These are phyloP conservation scores for Colletotrichum filicis DNA, from an alignment of 2,329 filamentous ascomycete species.

Conservation along the genomic window DNA sequence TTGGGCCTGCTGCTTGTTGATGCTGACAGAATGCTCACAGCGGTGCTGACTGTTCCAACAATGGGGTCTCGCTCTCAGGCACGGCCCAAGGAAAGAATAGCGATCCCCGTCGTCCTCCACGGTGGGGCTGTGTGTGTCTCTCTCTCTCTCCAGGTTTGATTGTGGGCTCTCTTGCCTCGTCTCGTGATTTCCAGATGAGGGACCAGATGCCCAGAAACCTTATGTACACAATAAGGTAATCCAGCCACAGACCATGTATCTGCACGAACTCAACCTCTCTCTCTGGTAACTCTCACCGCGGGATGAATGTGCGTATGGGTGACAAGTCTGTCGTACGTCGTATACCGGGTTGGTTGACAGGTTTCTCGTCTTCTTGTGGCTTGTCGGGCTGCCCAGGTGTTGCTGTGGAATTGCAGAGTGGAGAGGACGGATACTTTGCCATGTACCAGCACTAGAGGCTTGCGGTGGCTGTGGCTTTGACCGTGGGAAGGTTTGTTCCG, in stretches of 20 bases:
- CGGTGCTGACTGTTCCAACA: neutral
- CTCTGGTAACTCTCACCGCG: neutral
- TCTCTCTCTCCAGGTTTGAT: neutral
- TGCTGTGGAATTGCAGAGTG: neutral
- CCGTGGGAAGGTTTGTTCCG: constrained; percentile 11
- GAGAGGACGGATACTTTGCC: neutral
- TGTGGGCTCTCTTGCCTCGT: neutral
- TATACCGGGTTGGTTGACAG: too few species aligned
- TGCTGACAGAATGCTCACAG: neutral
- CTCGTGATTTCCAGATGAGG: constrained; percentile 5
- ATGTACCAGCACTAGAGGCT: neutral
- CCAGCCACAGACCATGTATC: neutral
- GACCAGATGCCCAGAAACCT: constrained; percentile 12
- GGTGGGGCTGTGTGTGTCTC: constrained; percentile 9
- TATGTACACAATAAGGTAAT: neutral
- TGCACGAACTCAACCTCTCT: neutral
- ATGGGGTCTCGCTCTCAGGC: neutral
- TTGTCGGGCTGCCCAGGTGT: neutral
- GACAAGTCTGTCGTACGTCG: too few species aligned
- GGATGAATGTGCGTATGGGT: too few species aligned
- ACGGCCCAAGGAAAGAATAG: neutral
- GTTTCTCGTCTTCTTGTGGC: constrained; percentile 11
- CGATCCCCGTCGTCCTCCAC: neutral
- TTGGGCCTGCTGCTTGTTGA: neutral
- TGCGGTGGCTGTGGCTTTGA: constrained; percentile 8